These are phyloP conservation scores for Oryza punctata DNA, from an alignment of 176 grass and related monocot genomes.

Conservation along the genomic window DNA sequence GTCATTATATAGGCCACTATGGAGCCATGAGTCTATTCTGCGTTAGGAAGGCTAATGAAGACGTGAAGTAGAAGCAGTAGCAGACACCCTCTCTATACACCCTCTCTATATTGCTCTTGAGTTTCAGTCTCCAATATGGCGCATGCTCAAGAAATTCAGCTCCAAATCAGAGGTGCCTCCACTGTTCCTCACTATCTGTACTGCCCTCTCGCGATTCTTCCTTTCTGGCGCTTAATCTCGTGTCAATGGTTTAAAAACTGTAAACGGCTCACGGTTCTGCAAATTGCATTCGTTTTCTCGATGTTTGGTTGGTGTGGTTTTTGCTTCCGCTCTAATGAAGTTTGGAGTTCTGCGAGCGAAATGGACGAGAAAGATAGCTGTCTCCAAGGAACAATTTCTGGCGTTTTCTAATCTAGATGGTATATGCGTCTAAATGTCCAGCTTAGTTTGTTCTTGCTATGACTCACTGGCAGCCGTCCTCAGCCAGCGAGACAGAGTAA, in stretches of 20 bases:
- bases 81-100: neutral
- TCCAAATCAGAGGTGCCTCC: conserved; percentile 50
- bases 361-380: neutral
- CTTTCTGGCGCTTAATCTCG: neutral
- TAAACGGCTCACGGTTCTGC: neutral
- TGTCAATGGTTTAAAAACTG: neutral
- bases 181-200: neutral
- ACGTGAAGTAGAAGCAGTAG: neutral
- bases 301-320: neutral
- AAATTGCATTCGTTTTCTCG: neutral
- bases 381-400: neutral
- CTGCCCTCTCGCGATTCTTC: neutral
- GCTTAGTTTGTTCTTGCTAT: neutral
- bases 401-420: neutral
- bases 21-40: neutral
- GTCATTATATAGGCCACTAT: conserved; percentile 14
- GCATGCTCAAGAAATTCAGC: conserved; percentile 53
- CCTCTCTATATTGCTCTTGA: neutral
- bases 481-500: neutral
- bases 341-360: neutral
- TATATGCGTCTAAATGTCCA: neutral
- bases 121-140: conserved; percentile 38
- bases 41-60: neutral
- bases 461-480: neutral
- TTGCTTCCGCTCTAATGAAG: neutral